Base-by-base conservation (phyloP, 2,329 filamentous ascomycete genomes). In the Arthrobotrys entomopaga region DNA sequence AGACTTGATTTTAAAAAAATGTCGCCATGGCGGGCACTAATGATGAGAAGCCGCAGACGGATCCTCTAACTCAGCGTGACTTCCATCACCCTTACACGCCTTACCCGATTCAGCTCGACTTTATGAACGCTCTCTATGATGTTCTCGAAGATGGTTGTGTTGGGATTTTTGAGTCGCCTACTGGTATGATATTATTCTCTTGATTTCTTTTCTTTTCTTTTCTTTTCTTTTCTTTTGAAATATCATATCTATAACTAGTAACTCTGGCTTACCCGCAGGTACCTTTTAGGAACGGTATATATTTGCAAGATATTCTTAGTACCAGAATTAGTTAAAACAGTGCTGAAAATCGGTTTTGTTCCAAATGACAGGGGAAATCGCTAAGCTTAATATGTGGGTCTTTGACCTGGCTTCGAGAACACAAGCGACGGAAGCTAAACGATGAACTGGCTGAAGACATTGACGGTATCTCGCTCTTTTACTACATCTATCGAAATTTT, bases 131-230 rank as follows among this genome's bases (percentile, higher is more conserved):
- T 0, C 86, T 95, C 3, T 97, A 96, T 80, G 83, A 87, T 57
- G 91, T 92, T 73, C 86, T 97, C 24, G 89, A 96, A 77, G 81
- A 90, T 48, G 90, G 91, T 7, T 91, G 93, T 79, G 85, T 97
- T 53, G 93, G 91, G 29, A 93, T 97, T 49, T 89, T 97, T 52
- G 93, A 97, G 80, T 96, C 92, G 52, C 93, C 93, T n/a, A 97
- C 93, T 48, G 93, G 93, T 81, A 90, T 88, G 49, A 22, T 52
- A 6, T 34, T 5, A 8, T 22, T 29, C 2, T 7, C 46, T 15
- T 48, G 48, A 56, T 58, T n/a, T 42, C 42, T n/a, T n/a, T n/a
- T n/a, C n/a, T n/a, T 58, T 79, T 77, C 57, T 82, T 77, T 82
- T 84, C 79, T 79, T 82, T 79, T 43, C n/a, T 22, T 50, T n/a